Conservation (phyloP, 768 basidiomycete genomes). For the Cystobasidium tubakii region DNA sequence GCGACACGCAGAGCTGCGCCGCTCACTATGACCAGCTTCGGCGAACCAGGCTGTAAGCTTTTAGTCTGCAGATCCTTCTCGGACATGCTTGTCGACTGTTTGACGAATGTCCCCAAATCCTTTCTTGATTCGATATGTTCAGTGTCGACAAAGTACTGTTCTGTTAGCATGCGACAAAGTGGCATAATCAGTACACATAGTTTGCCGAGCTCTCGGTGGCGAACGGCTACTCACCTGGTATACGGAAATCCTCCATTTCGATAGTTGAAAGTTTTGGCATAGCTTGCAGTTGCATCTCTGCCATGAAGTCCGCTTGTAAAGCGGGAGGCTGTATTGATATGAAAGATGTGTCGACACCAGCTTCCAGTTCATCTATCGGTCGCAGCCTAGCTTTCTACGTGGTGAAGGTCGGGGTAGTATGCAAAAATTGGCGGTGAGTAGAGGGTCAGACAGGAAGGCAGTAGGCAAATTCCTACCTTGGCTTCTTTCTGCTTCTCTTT, state of each 20-base stretch:
- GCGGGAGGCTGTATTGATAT: conserved; percentile 29
- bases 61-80: conserved; percentile 2
- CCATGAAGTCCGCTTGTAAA: conserved; percentile 32
- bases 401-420: background rate
- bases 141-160: conserved; percentile 24
- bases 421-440: background rate
- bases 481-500: conserved; percentile 33
- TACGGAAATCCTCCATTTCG: conserved; percentile 28
- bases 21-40: conserved; percentile 75
- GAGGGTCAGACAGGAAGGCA: background rate
- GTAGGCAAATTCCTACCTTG: conserved; percentile 7
- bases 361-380: conserved; percentile 25
- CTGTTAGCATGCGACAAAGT: background rate
- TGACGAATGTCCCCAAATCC: conserved; percentile 9
- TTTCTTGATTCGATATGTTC: background rate
- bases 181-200: background rate
- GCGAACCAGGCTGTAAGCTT: conserved; percentile 66
- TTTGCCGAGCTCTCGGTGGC: background rate
- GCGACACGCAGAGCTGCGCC: conserved; percentile 88
- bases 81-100: background rate
- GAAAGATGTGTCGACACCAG: conserved; percentile 7
- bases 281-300: conserved; percentile 28
- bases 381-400: background rate
- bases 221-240: conserved; percentile 15
- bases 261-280: conserved; percentile 23